phyloP scores from a whole-genome alignment of 495 filamentous ascomycete genomes.

The Neohortaea acidophila region DNA sequence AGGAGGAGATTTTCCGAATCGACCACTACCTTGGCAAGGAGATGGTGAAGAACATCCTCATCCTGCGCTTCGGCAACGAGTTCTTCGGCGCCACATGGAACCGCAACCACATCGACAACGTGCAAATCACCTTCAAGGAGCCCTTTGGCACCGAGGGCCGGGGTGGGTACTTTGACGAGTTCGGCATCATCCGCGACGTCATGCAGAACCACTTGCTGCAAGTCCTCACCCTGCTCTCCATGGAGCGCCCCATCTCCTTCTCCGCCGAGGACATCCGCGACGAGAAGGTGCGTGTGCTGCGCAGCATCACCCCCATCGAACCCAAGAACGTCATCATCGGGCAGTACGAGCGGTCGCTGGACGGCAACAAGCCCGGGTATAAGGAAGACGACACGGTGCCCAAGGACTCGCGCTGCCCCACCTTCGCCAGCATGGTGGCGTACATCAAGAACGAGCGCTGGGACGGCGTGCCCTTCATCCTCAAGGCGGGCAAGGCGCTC shows the following conservation, averaged over 20 bases:
- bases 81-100: conserved; percentile 99
- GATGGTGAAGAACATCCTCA: conserved; percentile 99
- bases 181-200: conserved; percentile 98
- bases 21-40: conserved; percentile 99
- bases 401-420: conserved; percentile 91
- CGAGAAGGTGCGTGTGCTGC: conserved; percentile 93
- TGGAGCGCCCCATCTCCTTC: conserved; percentile 98
- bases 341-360: conserved; percentile 91
- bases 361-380: conserved; percentile 94
- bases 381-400: conserved; percentile 98
- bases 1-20: conserved; percentile 98
- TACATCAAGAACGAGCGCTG: conserved; percentile 99
- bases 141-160: conserved; percentile 99
- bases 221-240: conserved; percentile 87
- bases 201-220: conserved; percentile 65
- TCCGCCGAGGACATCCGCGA: conserved; percentile 97
- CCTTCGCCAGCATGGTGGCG: conserved; percentile 90
- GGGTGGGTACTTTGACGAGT: conserved; percentile 98
- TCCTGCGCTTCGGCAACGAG: conserved; percentile 95
- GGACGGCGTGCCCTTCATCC: conserved; percentile 98
- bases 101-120: conserved; percentile 97
- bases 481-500: conserved; percentile 97
- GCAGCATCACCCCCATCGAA: conserved; percentile 87
- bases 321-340: conserved; percentile 99
- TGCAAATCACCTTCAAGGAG: conserved; percentile 98